Evolutionary conservation across 768 basidiomycete genomes (phyloP).

Genomic region (Lactifluus hygrophoroides): DNA sequence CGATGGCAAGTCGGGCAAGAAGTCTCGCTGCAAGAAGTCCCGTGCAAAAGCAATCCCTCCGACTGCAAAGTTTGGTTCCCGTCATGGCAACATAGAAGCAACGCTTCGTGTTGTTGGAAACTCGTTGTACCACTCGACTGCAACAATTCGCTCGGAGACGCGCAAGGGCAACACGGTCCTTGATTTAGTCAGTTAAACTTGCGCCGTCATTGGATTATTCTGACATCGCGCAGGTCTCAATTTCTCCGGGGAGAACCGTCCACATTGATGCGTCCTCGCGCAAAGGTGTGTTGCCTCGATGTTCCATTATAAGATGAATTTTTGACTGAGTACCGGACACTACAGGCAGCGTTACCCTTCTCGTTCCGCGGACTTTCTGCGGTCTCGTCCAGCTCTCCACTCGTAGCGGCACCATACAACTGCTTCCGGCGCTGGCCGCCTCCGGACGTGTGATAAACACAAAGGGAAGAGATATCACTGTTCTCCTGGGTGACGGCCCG

Average conservation of each 20-base stretch:
- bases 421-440: conserved; percentile 12
- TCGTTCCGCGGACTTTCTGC: conserved; percentile 16
- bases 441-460: conserved; percentile 4
- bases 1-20: neutral
- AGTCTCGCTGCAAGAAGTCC: neutral
- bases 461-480: neutral
- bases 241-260: conserved; percentile 7
- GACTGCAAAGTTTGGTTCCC: conserved; percentile 8
- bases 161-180: conserved; percentile 6
- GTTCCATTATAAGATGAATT: neutral
- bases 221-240: conserved; percentile 7
- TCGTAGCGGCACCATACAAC: neutral
- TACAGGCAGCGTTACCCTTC: conserved; percentile 10
- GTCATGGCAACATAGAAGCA: conserved; percentile 8
- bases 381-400: conserved; percentile 16
- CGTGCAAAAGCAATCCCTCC: neutral
- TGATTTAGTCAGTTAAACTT: conserved; percentile 10
- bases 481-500: conserved; percentile 11
- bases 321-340: neutral
- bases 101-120: conserved; percentile 8
- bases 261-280: neutral
- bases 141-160: conserved; percentile 7
- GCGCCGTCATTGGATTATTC: neutral
- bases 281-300: neutral
- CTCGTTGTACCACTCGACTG: conserved; percentile 1